These are phyloP conservation scores for Spirogloea muscicola DNA, from an alignment of 139 green algal genomes.

Conservation along the genomic window DNA sequence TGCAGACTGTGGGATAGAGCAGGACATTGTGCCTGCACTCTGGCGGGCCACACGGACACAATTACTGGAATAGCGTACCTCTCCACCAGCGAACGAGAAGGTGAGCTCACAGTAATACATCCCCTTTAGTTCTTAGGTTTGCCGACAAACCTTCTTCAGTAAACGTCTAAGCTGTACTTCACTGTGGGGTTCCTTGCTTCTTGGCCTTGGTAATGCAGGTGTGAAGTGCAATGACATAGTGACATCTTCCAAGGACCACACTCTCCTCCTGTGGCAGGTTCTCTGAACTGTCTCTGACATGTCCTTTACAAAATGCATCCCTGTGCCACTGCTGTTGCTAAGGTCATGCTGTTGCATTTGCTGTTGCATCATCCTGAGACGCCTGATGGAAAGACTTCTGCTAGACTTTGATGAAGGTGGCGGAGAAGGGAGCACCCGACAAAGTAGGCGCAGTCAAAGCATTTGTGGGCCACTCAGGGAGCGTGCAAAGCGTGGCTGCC, in stretches of 20 bases:
- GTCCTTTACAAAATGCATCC: background rate
- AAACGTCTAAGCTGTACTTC: background rate
- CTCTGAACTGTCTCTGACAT: background rate
- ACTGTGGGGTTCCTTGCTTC: background rate
- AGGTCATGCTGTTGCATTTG: too few species aligned
- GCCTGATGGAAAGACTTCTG: too few species aligned
- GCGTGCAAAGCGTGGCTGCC: constrained; percentile 14
- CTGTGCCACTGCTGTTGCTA: background rate
- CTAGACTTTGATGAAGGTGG: background rate
- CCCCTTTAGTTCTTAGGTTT: too few species aligned
- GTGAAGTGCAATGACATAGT: constrained; percentile 1
- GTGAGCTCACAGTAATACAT: background rate
- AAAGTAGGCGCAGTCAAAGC: background rate
- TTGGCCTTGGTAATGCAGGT: constrained; percentile 2
- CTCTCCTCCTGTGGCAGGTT: constrained; percentile 30
- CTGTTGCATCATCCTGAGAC: too few species aligned
- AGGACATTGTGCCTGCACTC: constrained; percentile 8
- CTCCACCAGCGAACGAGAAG: constrained; percentile 1
- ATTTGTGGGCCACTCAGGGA: background rate
- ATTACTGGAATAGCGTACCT: constrained; percentile 22
- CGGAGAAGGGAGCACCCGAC: background rate
- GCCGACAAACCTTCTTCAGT: too few species aligned
- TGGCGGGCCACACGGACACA: constrained; percentile 7
- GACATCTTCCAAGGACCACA: constrained; percentile 26
- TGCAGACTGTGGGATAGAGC: constrained; percentile 12